Evolutionary conservation across 768 basidiomycete species (phyloP), one percentile per base, ranked within the genome.

Genomic region (Rhizopogon roseolus): DNA sequence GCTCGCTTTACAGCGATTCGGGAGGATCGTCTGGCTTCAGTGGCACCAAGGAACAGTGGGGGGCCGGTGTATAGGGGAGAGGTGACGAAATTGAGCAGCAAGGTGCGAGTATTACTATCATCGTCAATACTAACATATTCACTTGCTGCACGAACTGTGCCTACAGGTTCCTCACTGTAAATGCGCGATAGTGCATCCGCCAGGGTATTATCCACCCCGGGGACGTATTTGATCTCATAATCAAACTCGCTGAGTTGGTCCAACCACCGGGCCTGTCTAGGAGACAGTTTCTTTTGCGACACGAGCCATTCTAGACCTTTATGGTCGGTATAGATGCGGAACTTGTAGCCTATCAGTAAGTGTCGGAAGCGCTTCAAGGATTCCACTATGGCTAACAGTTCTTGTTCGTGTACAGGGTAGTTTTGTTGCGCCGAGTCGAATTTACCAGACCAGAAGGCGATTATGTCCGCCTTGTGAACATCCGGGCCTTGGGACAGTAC

Each of bases 331-430:
- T 56, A 57, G 8, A 64, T 54, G 1, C 45, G 38, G 43, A 71
- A 70, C 0, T 53, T 32, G 9, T 45, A 36, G 0, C 70, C 70
- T 3, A 53, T 45, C 9, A 71, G 59, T 27, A 63, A 49, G 29
- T 57, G 14, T 54, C 59, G 14, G 66, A 65, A 54, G 56, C 69
- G 69, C 41, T 70, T 71, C 50, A 78, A 54, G 0, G 73, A 64
- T 41, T 77, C 73, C 0, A 79, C 61, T 0, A 70, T 68, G 0
- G 65, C 67, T 17, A 71, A 49, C 25, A 70, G 52, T 43, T 77
- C 76, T 5, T 69, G 60, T 56, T 76, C 73, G 50, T 73, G 72
- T 0, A 73, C 70, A 19, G 71, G 67, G 43, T 77, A 76, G 41
- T 67, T 65, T 28, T 58, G 56, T 49, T 69, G 65, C 1, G 65